Evolutionary conservation across 305 asterid species (phyloP).

Genomic region (Caryopteris hybrid): DNA sequence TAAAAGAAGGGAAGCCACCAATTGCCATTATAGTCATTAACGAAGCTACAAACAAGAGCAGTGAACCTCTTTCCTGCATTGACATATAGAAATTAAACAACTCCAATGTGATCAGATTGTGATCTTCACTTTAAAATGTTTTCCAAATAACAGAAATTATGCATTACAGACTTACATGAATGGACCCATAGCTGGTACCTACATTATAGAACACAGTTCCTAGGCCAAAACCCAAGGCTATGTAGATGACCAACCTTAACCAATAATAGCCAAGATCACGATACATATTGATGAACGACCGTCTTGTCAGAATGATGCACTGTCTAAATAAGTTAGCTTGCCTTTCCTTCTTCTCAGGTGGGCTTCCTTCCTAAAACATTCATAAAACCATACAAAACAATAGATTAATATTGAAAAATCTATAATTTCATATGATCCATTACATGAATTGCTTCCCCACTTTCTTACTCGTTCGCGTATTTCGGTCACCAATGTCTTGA

Average conservation of each 20-base stretch:
- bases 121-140: neutral
- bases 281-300: conserved; percentile 61
- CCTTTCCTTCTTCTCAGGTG: conserved; percentile 26
- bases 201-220: conserved; percentile 52
- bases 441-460: neutral
- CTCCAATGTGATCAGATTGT: neutral
- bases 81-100: neutral
- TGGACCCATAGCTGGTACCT: conserved; percentile 37
- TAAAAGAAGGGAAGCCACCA: conserved; percentile 72
- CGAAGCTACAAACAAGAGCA: conserved; percentile 58
- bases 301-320: conserved; percentile 39
- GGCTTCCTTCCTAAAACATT: conserved; percentile 30
- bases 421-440: neutral
- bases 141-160: neutral
- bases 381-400: neutral
- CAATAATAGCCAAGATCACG: conserved; percentile 69
- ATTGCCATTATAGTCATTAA: conserved; percentile 57
- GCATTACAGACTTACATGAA: conserved; percentile 34
- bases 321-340: conserved; percentile 31
- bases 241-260: conserved; percentile 54
- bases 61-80: conserved; percentile 57
- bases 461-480: conserved; percentile 38
- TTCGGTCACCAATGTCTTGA: conserved; percentile 34
- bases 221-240: conserved; percentile 45
- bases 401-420: neutral